phyloP scores from a whole-genome alignment of 176 grass and related monocot genomes.

The Phoenix roebelenii region DNA sequence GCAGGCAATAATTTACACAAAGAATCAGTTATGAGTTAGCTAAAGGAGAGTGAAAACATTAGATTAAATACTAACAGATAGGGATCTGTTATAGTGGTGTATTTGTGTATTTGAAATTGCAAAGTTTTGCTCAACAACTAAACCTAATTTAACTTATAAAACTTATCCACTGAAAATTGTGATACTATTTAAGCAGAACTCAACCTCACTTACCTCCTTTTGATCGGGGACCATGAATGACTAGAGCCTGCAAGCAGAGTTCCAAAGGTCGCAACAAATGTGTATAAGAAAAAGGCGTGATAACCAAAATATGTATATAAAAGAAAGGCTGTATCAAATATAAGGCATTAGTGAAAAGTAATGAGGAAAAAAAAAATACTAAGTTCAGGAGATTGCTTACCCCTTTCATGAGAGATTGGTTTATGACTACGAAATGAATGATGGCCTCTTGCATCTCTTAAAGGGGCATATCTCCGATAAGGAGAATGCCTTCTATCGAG shows the following conservation, averaged over 20 bases:
- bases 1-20: no score
- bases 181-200: neutral
- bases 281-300: neutral
- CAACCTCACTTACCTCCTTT: conserved; percentile 24
- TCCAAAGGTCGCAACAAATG: neutral
- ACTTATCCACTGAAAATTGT: no score
- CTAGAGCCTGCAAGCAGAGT: conserved; percentile 46
- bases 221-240: conserved; percentile 54
- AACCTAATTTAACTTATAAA: no score
- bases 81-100: no score
- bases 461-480: conserved; percentile 46
- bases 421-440: conserved; percentile 38
- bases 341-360: neutral
- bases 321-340: neutral
- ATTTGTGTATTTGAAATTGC: no score
- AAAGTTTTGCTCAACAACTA: no score
- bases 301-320: neutral
- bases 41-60: no score
- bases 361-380: neutral
- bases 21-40: no score
- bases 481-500: conserved; percentile 71
- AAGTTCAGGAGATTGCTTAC: conserved; percentile 24
- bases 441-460: conserved; percentile 49
- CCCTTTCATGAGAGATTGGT: conserved; percentile 45
- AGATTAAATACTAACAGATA: no score